A percentile compares a stretch with the other conserved stretches of the same genome.
Evolutionary conservation across 1,139 yeast genomes (phyloP).

Genomic region (Nakaseomyces kungkrabaensis): DNA sequence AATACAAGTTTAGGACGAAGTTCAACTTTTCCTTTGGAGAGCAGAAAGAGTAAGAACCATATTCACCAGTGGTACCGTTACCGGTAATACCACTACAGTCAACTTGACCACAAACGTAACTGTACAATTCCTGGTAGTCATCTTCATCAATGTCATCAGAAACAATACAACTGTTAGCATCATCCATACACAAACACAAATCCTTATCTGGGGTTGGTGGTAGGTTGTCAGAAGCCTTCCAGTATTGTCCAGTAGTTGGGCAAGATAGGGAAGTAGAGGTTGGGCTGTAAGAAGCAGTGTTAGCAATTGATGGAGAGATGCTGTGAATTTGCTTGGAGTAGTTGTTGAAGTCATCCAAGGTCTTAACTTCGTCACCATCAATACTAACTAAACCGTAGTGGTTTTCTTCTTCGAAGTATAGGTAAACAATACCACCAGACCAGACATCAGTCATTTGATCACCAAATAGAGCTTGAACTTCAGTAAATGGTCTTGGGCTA

Average conservation of each 20-base stretch:
- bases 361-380: conserved; percentile 41
- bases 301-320: conserved; percentile 49
- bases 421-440: conserved; percentile 83
- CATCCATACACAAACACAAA: conserved; percentile 51
- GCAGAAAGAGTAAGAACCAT: conserved; percentile 62
- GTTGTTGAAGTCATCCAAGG: conserved; percentile 51
- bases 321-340: conserved; percentile 44
- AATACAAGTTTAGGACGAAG: conserved; percentile 57
- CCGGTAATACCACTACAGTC: conserved; percentile 46
- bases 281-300: conserved; percentile 40
- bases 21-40: conserved; percentile 51
- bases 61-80: conserved; percentile 52
- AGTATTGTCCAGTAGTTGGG: conserved; percentile 41
- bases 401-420: conserved; percentile 70
- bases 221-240: conserved; percentile 55
- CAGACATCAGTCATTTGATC: conserved; percentile 64
- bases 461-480: conserved; percentile 55
- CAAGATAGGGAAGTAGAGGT: conserved; percentile 42
- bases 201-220: conserved; percentile 67
- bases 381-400: conserved; percentile 65
- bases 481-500: conserved; percentile 56
- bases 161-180: conserved; percentile 46
- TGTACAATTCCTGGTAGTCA: conserved; percentile 49
- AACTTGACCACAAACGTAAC: conserved; percentile 44
- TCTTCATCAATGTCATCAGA: conserved; percentile 38